Percentiles rank a stretch among this genome's conserved stretches.
These are phyloP conservation scores for Takashimella koratensis DNA, from an alignment of 1,284 basidiomycete genomes.

Conservation along the genomic window DNA sequence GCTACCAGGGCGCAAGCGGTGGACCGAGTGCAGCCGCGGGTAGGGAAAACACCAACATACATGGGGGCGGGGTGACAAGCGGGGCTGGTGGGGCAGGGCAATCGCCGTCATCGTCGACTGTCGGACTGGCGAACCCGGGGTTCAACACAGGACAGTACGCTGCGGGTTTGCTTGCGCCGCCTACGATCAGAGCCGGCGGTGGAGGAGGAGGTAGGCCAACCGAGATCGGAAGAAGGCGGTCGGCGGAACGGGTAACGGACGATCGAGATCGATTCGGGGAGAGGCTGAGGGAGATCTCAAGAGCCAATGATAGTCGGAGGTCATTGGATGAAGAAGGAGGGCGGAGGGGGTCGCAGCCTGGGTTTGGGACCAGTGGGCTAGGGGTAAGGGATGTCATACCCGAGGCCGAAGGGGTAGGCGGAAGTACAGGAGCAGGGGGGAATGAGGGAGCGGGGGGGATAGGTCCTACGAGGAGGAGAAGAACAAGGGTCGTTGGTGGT, in stretches of 20 bases:
- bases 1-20: neutral
- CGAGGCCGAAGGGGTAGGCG: neutral
- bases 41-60: neutral
- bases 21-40: neutral
- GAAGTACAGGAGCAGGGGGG: neutral
- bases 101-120: neutral
- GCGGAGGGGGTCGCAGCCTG: conserved; percentile 14
- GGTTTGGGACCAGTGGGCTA: conserved; percentile 35
- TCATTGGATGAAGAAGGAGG: conserved; percentile 17
- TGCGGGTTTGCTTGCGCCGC: conserved; percentile 28
- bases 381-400: neutral
- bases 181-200: conserved; percentile 37
- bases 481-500: conserved; percentile 28
- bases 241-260: conserved; percentile 15
- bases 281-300: conserved; percentile 18
- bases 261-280: conserved; percentile 19
- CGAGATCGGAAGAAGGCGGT: conserved; percentile 10
- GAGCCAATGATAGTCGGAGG: conserved; percentile 23
- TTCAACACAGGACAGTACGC: conserved; percentile 16
- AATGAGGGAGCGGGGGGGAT: neutral
- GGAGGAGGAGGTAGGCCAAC: conserved; percentile 2
- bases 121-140: neutral
- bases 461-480: conserved; percentile 10
- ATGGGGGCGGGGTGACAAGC: neutral
- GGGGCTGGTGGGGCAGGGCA: neutral